Evolutionary conservation across 2,329 filamentous ascomycete species (phyloP).

Genomic region (Leptographium lundbergii): DNA sequence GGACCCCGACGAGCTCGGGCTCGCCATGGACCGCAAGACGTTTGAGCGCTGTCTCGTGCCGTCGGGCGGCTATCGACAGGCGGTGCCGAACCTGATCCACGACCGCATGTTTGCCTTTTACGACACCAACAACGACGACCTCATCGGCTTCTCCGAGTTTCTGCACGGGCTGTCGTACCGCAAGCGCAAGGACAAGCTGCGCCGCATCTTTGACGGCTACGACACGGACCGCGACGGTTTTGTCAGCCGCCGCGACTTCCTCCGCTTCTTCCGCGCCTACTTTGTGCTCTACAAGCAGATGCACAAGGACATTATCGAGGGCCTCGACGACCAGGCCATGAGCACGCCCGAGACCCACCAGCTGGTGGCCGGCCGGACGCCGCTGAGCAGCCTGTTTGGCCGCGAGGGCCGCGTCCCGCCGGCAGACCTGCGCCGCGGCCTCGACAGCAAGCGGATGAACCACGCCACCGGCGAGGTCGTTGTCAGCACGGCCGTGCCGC

Average conservation of each 20-base stretch:
- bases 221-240: conserved; percentile 83
- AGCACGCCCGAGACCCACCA: conserved; percentile 65
- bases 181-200: conserved; percentile 24
- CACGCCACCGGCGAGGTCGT: conserved; percentile 30
- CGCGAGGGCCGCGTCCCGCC: conserved; percentile 56
- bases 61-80: conserved; percentile 64
- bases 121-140: conserved; percentile 75
- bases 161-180: conserved; percentile 65
- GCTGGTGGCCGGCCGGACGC: conserved; percentile 61
- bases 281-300: conserved; percentile 85
- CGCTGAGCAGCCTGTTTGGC: conserved; percentile 62
- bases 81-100: conserved; percentile 78
- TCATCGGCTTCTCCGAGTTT: conserved; percentile 91
- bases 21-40: conserved; percentile 83
- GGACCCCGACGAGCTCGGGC: conserved; percentile 63
- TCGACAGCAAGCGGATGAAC: conserved; percentile 46
- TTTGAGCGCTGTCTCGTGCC: conserved; percentile 87
- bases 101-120: conserved; percentile 97
- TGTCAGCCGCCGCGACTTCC: conserved; percentile 73
- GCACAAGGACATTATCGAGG: conserved; percentile 69
- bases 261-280: conserved; percentile 85
- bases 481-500: conserved; percentile 39
- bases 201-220: conserved; percentile 55
- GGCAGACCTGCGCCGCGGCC: conserved; percentile 45
- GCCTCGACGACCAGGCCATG: conserved; percentile 65